Evolutionary conservation across 2,329 filamentous ascomycete species (phyloP), one percentile per base, ranked within the genome.

Genomic region (Bipolaris zeicola): DNA sequence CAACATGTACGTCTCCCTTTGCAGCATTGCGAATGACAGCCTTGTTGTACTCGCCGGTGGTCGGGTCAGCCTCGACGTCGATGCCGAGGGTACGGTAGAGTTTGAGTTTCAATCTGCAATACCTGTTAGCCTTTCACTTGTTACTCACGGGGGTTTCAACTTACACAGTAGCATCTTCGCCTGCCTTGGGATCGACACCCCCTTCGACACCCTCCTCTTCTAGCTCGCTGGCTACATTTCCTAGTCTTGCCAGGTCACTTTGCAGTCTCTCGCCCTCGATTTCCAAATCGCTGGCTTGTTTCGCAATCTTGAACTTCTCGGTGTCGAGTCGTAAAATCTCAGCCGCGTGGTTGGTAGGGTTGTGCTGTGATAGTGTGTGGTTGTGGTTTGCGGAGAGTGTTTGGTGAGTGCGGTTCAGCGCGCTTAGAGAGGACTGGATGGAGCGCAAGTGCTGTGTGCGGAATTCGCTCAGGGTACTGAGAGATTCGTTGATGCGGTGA

Each of bases 191-290:
- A 37, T 81, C 79, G 62, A 83, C 80, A 6, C 79, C 84, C 1
- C 92, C 93, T 73, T 97, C 93, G 1, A 95, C 83, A 2, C 93
- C 93, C 77, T 96, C 92, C 52, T 89, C 81, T 73, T 98, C 94
- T 42, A 98, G 79, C 75, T 96, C 92, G 45, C 90, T 88, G 68
- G 97, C 79, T 8, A 89, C 84, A 41, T 87, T 87, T 59, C 87
- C 86, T 55, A 97, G 79, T 68, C 93, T 86, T 13, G 88, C 89
- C 5, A 92, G 79, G 76, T 96, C 91, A 5, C 87, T 85, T 54
- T 90, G 87, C 43, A 98, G 80, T n/a, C 94, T 84, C 81, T 98
- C 94, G n/a, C 90, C 90, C 79, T 99, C 95, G 71, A 94, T 92
- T 80, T 97, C 93, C 6, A 95, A 82, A 74, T 98, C 94, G 1